Conservation (phyloP, 78 protist species). For the Dictyostelium firmibasis region DNA sequence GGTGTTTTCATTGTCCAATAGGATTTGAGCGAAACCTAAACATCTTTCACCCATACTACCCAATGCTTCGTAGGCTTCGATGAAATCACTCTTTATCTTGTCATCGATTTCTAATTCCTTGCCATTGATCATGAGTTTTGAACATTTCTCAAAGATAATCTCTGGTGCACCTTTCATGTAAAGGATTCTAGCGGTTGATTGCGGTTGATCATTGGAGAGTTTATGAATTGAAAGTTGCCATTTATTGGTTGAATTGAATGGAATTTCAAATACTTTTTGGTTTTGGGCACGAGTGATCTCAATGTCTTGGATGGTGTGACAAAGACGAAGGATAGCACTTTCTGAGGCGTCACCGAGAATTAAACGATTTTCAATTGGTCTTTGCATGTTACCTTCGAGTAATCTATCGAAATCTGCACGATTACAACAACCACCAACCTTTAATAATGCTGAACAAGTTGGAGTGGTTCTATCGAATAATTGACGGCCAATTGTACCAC, state of each 20-base stretch:
- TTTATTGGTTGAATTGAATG: conserved; percentile 95
- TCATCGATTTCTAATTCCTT: conserved; percentile 39
- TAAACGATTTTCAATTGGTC: conserved; percentile 62
- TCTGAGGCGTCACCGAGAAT: conserved; percentile 92
- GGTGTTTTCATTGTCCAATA: not conserved
- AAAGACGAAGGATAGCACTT: conserved; percentile 72
- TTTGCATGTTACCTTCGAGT: conserved; percentile 57
- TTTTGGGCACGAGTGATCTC: conserved; percentile 40
- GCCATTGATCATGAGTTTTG: conserved; percentile 80
- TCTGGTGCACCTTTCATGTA: conserved; percentile 96
- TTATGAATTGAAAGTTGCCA: conserved; percentile 82
- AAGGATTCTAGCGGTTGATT: conserved; percentile 35
- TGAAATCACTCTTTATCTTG: conserved; percentile 18
- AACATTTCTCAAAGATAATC: conserved; percentile 84
- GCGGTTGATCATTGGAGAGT: not conserved
- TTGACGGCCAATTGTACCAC: conserved; percentile 28
- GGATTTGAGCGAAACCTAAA: conserved; percentile 53
- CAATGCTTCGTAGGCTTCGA: conserved; percentile 64
- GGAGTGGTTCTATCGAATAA: conserved; percentile 11
- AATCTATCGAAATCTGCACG: conserved; percentile 63
- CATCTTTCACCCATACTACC: conserved; percentile 73
- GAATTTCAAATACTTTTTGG: conserved; percentile 85
- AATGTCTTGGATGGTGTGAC: conserved; percentile 28
- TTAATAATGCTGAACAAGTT: conserved; percentile 12
- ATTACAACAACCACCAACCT: conserved; percentile 54